These are phyloP conservation scores for Chrysoporthe deuterocubensis DNA, from an alignment of 2,329 filamentous ascomycete genomes.

Conservation along the genomic window DNA sequence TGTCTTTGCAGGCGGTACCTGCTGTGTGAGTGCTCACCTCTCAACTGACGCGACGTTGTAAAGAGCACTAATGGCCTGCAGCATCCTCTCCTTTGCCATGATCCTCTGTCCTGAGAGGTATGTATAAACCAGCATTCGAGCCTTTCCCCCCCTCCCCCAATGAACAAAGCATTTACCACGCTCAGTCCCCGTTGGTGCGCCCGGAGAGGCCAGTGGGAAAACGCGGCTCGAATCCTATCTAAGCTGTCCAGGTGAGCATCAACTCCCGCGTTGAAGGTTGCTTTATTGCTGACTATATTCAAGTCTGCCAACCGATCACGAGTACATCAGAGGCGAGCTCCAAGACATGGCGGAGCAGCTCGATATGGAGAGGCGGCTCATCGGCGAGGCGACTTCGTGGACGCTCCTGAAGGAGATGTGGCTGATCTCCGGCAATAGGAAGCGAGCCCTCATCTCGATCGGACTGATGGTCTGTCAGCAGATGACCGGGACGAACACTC, in stretches of 20 bases:
- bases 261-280: background rate
- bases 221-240: constrained; percentile 59
- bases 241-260: constrained; percentile 47
- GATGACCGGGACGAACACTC: constrained; percentile 24
- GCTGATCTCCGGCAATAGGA: constrained; percentile 62
- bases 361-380: constrained; percentile 62
- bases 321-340: constrained; percentile 64
- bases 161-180: background rate
- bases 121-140: background rate
- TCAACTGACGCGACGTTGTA: too few relatives aligned
- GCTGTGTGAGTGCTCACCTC: constrained; percentile 47
- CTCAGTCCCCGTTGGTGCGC: constrained; percentile 69
- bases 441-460: constrained; percentile 66
- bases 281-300: constrained; percentile 38
- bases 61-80: constrained; percentile 28
- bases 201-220: constrained; percentile 69
- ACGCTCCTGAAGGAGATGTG: constrained; percentile 69
- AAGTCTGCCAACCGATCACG: constrained; percentile 54
- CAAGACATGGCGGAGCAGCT: constrained; percentile 71
- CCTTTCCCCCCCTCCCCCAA: background rate
- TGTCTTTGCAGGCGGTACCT: constrained; percentile 67
- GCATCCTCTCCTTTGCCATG: constrained; percentile 63
- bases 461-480: constrained; percentile 43
- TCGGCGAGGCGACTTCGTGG: constrained; percentile 56
- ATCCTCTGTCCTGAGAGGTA: constrained; percentile 57